Base-by-base conservation (phyloP, 169 alveolate genomes). In the Babesia bovis region DNA sequence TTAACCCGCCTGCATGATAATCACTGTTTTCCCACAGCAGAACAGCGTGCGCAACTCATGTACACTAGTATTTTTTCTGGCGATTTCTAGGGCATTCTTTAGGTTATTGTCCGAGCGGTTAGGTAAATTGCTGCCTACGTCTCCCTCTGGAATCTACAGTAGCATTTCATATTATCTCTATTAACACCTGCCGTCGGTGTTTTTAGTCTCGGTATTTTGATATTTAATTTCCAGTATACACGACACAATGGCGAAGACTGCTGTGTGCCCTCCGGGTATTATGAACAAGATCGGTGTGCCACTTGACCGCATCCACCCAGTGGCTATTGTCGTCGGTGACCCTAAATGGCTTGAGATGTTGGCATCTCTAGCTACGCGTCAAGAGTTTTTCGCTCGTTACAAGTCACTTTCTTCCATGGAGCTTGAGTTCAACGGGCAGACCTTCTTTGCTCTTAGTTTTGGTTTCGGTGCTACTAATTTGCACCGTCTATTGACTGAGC, bases 241-340 rank as follows among this genome's bases (percentile, higher is more conserved):
- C n/a, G n/a, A n/a, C 45, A 33, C 25, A 61, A 73, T 53, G 69
- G 44, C 75, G 38, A 73, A 19, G 68, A 52, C 57, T 35, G 68
- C 73, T 10, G 44, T 36, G 17, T 73, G 59, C 56, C 73, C 73
- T 25, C 32, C 58, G 26, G 73, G 73, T 19, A 63, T 63, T 21
- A 63, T 73, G 66, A 53, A 51, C 59, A 47, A 52, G 49, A 59
- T 53, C 33, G 75, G 84, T 9, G 50, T 73, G 35, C 84, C 75
- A 10, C 50, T 41, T 61, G 75, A 73, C 36, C 47, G 84, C 45
- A 59, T 73, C 21, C 84, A 60, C 41, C 61, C 61, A 15, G 69
- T 67, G 19, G 84, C 74, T 15, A 7, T 73, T 3, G 58, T 73
- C 19, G 58, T 56, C 28, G 84, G 73, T 21, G 61, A 73, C 67